A percentile compares a stretch with the other conserved stretches of the same genome.
phyloP scores from a whole-genome alignment of 768 basidiomycete species.

The Glaciozyma martinii region DNA sequence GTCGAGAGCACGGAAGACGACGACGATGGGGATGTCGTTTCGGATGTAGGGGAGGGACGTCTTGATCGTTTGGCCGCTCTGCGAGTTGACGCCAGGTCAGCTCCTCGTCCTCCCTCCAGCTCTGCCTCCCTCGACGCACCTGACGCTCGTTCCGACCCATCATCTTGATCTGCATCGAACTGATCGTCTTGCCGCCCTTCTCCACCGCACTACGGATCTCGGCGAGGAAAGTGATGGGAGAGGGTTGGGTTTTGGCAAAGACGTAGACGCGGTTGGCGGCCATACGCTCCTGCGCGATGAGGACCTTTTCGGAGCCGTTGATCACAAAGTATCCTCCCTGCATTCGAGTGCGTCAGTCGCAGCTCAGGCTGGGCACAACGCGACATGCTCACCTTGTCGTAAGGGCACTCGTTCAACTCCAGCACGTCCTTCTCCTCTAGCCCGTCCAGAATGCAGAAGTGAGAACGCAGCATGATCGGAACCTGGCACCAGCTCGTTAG shows the following conservation, averaged over 20 bases:
- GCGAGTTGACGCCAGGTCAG: not conserved
- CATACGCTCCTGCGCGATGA: conserved; percentile 99
- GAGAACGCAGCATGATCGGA: conserved; percentile 93
- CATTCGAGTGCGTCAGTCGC: not conserved
- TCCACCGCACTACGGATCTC: conserved; percentile 97
- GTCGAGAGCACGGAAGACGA: conserved; percentile 94
- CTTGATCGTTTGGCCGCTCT: conserved; percentile 69
- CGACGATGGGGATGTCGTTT: conserved; percentile 96
- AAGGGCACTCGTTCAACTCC: conserved; percentile 94
- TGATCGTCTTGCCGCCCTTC: conserved; percentile 95
- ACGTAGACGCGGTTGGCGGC: conserved; percentile 99
- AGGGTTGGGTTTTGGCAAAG: conserved; percentile 94
- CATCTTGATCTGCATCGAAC: conserved; percentile 96
- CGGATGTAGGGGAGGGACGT: conserved; percentile 97
- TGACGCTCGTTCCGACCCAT: conserved; percentile 49
- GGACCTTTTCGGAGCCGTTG: conserved; percentile 98
- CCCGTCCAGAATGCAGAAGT: conserved; percentile 81
- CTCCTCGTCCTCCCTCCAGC: not conserved
- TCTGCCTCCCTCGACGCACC: conserved; percentile 38
- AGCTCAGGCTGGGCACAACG: not conserved
- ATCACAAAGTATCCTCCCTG: conserved; percentile 98
- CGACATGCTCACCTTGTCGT: conserved; percentile 52
- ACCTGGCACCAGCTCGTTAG: conserved; percentile 48
- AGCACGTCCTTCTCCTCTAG: conserved; percentile 71
- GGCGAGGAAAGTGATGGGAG: conserved; percentile 87